These are phyloP conservation scores for Camelina neglecta DNA, from an alignment of 345 rosid genomes.

Conservation along the genomic window DNA sequence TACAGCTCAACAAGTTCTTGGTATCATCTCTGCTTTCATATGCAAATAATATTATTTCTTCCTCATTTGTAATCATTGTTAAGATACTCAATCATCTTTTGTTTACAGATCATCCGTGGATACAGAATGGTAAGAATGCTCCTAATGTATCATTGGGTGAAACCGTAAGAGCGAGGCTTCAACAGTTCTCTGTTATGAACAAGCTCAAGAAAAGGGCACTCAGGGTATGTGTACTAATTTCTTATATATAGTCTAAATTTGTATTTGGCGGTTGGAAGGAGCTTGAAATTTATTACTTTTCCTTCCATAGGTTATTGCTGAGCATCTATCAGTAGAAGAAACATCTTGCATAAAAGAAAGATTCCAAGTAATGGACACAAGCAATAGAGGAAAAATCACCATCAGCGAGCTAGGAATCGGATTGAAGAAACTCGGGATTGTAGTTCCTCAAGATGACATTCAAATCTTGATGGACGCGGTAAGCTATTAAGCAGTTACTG, in stretches of 20 bases:
- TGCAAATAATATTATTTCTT: not conserved
- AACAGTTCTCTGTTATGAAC: conserved; percentile 91
- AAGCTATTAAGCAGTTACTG: conserved; percentile 41
- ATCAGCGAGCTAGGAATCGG: conserved; percentile 75
- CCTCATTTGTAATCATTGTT: not conserved
- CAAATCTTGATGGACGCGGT: conserved; percentile 94
- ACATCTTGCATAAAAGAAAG: conserved; percentile 82
- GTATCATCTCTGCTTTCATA: conserved; percentile 46
- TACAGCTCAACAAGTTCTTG: conserved; percentile 91
- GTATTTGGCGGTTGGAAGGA: not conserved
- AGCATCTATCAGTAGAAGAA: conserved; percentile 89
- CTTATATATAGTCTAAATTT: not conserved
- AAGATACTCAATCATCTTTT: conserved; percentile 2
- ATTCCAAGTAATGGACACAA: conserved; percentile 76
- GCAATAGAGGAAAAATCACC: conserved; percentile 74
- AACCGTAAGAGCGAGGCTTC: conserved; percentile 85
- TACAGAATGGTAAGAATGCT: conserved; percentile 80
- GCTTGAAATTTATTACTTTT: conserved; percentile 19
- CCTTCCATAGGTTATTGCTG: conserved; percentile 73
- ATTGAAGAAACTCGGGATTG: conserved; percentile 72
- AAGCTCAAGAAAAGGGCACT: conserved; percentile 96
- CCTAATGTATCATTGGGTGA: conserved; percentile 88
- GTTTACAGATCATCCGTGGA: conserved; percentile 85
- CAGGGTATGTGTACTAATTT: conserved; percentile 53
- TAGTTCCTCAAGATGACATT: conserved; percentile 69